These are phyloP conservation scores for Aphanoascus verrucosus DNA, from an alignment of 2,329 filamentous ascomycete species.

Conservation along the genomic window DNA sequence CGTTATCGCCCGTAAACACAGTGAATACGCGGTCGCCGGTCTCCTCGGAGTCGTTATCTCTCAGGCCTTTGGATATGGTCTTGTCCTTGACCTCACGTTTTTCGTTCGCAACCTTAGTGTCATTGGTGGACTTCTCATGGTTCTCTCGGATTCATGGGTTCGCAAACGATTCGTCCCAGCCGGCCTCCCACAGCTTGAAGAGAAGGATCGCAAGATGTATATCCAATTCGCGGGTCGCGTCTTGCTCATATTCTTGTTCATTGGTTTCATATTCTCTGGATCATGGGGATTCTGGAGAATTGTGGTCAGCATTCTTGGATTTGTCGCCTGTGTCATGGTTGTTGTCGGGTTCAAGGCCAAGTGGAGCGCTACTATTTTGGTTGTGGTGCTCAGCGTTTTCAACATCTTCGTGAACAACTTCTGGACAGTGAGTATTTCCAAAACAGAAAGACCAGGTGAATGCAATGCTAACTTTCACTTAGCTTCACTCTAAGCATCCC, in stretches of 20 bases:
- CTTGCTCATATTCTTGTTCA: conserved; percentile 91
- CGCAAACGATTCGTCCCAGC: conserved; percentile 95
- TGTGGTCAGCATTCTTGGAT: conserved; percentile 69
- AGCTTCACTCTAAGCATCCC: conserved; percentile 95
- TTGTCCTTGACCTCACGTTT: conserved; percentile 99
- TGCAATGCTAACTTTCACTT: conserved; percentile 10
- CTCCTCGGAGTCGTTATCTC: conserved; percentile 84
- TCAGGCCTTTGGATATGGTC: conserved; percentile 89
- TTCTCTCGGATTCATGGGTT: conserved; percentile 94
- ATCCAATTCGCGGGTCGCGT: conserved; percentile 95
- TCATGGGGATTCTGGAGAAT: conserved; percentile 86
- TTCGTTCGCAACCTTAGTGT: conserved; percentile 98
- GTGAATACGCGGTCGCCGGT: conserved; percentile 81
- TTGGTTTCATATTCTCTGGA: conserved; percentile 92
- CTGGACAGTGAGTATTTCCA: conserved; percentile 72
- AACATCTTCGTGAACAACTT: conserved; percentile 99
- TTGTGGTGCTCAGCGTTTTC: conserved; percentile 91
- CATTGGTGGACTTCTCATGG: conserved; percentile 94
- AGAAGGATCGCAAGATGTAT: conserved; percentile 99
- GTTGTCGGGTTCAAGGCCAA: conserved; percentile 99
- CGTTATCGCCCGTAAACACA: conserved; percentile 86
- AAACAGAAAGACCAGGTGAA: not conserved
- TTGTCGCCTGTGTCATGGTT: conserved; percentile 94
- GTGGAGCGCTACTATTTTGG: conserved; percentile 90
- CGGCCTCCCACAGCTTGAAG: conserved; percentile 83